Conservation (phyloP, 495 filamentous ascomycete genomes). For the Elasticomyces elasticus region DNA sequence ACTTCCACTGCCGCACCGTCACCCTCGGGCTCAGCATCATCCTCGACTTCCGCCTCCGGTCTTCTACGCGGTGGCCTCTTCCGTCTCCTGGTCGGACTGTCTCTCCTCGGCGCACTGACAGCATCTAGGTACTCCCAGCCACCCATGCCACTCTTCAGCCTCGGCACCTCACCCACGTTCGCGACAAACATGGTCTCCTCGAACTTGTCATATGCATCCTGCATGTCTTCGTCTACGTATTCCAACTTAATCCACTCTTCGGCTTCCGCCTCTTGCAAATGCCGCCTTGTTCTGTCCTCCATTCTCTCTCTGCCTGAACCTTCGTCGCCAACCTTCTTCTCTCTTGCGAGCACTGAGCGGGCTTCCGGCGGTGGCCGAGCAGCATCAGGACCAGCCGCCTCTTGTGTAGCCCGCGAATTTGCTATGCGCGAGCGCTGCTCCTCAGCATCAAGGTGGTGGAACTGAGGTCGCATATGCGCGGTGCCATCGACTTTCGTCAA, state of each 20-base stretch:
- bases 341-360: conserved; percentile 54
- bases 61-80: conserved; percentile 24
- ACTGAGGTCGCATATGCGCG: conserved; percentile 63
- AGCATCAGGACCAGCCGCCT: not conserved
- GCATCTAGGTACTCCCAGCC: conserved; percentile 52
- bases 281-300: conserved; percentile 24
- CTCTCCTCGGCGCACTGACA: conserved; percentile 53
- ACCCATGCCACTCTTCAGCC: conserved; percentile 45
- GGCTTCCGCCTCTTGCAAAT: conserved; percentile 51
- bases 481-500: conserved; percentile 58
- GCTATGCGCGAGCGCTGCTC: conserved; percentile 38
- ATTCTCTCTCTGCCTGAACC: conserved; percentile 40
- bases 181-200: conserved; percentile 51
- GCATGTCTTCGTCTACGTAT: conserved; percentile 57
- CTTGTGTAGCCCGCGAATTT: conserved; percentile 4
- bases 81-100: conserved; percentile 32
- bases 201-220: conserved; percentile 53
- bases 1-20: not conserved
- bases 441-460: conserved; percentile 63
- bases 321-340: conserved; percentile 51
- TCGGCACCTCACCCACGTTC: conserved; percentile 38
- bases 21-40: conserved; percentile 8
- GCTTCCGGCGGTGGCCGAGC: conserved; percentile 39
- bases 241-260: conserved; percentile 56
- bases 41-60: conserved; percentile 8